Conservation (phyloP, 805 yeast species). For the Starmerella vaccinii region DNA sequence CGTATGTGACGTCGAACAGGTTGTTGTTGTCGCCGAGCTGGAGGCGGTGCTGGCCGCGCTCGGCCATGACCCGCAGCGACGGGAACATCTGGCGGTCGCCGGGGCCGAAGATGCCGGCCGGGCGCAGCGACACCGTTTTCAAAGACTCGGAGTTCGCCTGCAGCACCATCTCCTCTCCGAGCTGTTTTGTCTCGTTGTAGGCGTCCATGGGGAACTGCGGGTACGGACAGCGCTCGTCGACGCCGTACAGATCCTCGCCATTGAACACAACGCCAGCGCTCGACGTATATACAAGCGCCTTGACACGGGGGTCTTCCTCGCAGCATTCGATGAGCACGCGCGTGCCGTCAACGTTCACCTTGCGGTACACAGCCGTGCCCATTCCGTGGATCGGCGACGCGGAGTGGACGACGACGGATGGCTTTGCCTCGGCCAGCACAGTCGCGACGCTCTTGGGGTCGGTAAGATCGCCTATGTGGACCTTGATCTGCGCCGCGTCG, state of each 20-base stretch:
- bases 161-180: constrained; percentile 75
- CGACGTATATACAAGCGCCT: constrained; percentile 83
- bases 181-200: constrained; percentile 88
- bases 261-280: constrained; percentile 96
- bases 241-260: constrained; percentile 86
- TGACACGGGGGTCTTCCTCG: constrained; percentile 35
- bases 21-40: constrained; percentile 93
- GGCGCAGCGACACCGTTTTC: constrained; percentile 77
- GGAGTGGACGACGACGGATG: constrained; percentile 79
- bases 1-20: constrained; percentile 93
- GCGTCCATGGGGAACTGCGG: constrained; percentile 92
- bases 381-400: constrained; percentile 95
- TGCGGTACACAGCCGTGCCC: constrained; percentile 68
- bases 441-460: constrained; percentile 52
- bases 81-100: constrained; percentile 97
- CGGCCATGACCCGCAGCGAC: constrained; percentile 73
- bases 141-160: constrained; percentile 56
- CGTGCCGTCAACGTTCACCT: constrained; percentile 89
- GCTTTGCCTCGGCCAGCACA: constrained; percentile 50
- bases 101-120: constrained; percentile 98
- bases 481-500: constrained; percentile 44
- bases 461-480: constrained; percentile 78
- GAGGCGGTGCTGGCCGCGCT: constrained; percentile 75
- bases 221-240: constrained; percentile 89
- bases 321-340: constrained; percentile 58